Conservation (phyloP, 2,329 filamentous ascomycete genomes). For the Ophidiomyces ophidiicola region DNA sequence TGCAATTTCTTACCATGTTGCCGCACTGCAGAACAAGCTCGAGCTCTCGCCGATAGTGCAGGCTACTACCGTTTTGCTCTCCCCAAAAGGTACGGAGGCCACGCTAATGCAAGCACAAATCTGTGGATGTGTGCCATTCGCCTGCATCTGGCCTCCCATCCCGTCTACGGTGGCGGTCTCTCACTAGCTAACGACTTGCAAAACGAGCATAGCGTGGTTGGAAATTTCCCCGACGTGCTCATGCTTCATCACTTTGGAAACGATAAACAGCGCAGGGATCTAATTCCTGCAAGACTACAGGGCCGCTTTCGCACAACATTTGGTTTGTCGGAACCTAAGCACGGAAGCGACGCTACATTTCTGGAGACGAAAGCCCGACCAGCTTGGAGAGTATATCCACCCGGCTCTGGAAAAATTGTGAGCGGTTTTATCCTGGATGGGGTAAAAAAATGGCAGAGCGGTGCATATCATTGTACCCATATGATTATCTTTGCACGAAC, state of each 20-base stretch:
- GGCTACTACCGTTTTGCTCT: slow-evolving; percentile 50
- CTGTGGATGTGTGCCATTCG: slow-evolving; percentile 53
- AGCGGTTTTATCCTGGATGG: slow-evolving; percentile 42
- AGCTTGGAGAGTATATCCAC: slow-evolving; percentile 29
- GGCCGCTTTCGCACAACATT: slow-evolving; percentile 48
- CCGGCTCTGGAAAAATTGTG: slow-evolving; percentile 29
- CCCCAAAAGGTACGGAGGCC: slow-evolving; percentile 45
- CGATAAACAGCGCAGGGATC: slow-evolving; percentile 41
- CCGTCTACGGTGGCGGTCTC: slow-evolving; percentile 37
- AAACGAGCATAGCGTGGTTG: slow-evolving; percentile 51
- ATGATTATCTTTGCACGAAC: slow-evolving; percentile 52
- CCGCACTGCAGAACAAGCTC: slow-evolving; percentile 29
- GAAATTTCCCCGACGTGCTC: slow-evolving; percentile 50
- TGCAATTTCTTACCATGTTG: not conserved
- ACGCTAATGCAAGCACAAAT: slow-evolving; percentile 40
- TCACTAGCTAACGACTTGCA: slow-evolving; percentile 53
- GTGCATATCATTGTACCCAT: slow-evolving; percentile 50
- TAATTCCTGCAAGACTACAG: slow-evolving; percentile 42
- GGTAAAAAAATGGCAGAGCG: slow-evolving; percentile 54
- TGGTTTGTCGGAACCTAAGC: slow-evolving; percentile 49
- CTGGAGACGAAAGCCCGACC: slow-evolving; percentile 45
- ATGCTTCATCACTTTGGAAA: slow-evolving; percentile 52
- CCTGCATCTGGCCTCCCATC: slow-evolving; percentile 46
- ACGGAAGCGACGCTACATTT: slow-evolving; percentile 52
- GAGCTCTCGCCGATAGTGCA: slow-evolving; percentile 43